Conservation (phyloP, 148 eudicot genomes). For the Cornus florida region DNA sequence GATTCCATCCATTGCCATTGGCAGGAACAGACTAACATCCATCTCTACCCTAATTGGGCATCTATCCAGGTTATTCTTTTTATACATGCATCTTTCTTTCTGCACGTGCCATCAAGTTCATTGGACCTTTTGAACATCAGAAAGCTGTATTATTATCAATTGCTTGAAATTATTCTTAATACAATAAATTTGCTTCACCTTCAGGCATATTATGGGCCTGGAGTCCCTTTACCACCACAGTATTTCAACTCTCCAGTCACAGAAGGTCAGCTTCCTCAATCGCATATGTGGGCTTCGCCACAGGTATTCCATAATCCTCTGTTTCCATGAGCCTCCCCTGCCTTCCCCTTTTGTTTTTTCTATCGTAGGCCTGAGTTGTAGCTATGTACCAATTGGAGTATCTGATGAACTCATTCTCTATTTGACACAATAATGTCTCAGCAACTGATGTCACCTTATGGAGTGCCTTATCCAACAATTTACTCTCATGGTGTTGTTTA, state of each 20-base stretch:
- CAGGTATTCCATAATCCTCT: conserved; percentile 31
- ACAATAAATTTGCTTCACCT: conserved; percentile 9
- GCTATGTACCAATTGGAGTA: neutral
- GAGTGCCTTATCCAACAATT: conserved; percentile 58
- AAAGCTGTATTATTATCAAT: neutral
- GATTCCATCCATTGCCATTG: conserved; percentile 15
- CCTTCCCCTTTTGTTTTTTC: neutral
- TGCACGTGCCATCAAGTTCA: neutral
- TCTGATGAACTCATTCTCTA: neutral
- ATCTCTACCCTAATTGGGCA: conserved; percentile 61
- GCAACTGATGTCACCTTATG: conserved; percentile 58
- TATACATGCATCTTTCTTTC: neutral
- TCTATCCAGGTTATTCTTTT: conserved; percentile 46
- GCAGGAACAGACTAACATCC: conserved; percentile 47
- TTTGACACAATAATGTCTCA: conserved; percentile 17
- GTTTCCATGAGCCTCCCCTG: neutral
- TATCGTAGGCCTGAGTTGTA: neutral
- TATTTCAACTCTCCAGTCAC: conserved; percentile 45
- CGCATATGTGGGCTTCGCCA: conserved; percentile 49
- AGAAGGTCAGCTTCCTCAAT: conserved; percentile 46
- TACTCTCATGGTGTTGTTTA: conserved; percentile 59
- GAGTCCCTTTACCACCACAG: conserved; percentile 44
- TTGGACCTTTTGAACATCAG: neutral
- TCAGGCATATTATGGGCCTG: conserved; percentile 55
- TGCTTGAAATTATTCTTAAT: conserved; percentile 4